These are phyloP conservation scores for Rosa chinensis DNA, from an alignment of 306 rosid species.

Conservation along the genomic window DNA sequence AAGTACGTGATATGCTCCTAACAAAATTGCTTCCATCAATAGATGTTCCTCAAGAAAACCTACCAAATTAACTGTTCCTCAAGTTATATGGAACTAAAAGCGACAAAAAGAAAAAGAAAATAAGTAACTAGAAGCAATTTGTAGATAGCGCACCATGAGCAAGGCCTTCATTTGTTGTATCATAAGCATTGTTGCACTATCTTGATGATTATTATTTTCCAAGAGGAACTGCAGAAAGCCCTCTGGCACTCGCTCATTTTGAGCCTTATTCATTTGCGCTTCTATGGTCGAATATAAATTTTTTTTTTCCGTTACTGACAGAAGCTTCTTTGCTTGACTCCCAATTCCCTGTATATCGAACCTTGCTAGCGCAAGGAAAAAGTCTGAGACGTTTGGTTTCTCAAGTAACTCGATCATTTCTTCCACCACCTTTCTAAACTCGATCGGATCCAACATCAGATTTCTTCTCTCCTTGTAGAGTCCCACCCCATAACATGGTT, in stretches of 20 bases:
- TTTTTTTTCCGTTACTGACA: not conserved
- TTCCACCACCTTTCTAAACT: slow-evolving; percentile 1
- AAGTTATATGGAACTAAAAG: too few relatives aligned
- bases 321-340: slow-evolving; percentile 14
- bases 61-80: too few relatives aligned
- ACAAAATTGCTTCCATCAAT: too few relatives aligned
- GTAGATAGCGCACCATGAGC: slow-evolving; percentile 24
- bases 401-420: slow-evolving; percentile 17
- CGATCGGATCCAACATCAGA: not conserved
- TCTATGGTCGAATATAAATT: slow-evolving; percentile 18
- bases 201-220: slow-evolving; percentile 12
- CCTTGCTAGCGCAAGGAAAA: not conserved
- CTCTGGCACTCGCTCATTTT: not conserved
- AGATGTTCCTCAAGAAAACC: too few relatives aligned
- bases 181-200: slow-evolving; percentile 14
- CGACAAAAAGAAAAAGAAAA: too few relatives aligned
- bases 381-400: slow-evolving; percentile 33
- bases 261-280: not conserved
- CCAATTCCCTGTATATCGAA: slow-evolving; percentile 39
- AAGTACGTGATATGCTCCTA: too few relatives aligned
- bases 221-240: slow-evolving; percentile 29
- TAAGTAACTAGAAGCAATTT: too few relatives aligned
- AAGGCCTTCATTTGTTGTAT: slow-evolving; percentile 29
- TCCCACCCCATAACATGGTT: slow-evolving; percentile 26
- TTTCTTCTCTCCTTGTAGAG: not conserved